A percentile compares a stretch with the other conserved stretches of the same genome.
These are phyloP conservation scores for Platanus orientalis DNA, from an alignment of 164 flowering plant genomes.

Conservation along the genomic window DNA sequence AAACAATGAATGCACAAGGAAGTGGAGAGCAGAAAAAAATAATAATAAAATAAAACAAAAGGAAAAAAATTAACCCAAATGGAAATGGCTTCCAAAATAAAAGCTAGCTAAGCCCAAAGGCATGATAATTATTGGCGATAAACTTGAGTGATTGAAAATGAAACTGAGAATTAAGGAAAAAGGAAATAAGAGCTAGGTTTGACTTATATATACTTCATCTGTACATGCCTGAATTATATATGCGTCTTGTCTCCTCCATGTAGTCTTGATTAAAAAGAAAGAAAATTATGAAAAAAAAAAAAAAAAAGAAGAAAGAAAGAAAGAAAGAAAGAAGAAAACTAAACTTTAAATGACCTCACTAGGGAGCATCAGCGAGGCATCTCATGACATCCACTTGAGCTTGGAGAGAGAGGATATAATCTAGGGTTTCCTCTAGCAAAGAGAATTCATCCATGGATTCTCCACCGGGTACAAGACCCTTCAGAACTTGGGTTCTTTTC, in stretches of 20 bases:
- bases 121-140: too few species aligned
- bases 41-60: too few species aligned
- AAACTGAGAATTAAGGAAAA: background rate
- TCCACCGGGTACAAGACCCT: slow-evolving; percentile 67
- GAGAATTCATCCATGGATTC: slow-evolving; percentile 45
- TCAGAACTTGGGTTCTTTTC: slow-evolving; percentile 52
- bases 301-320: background rate
- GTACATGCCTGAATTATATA: slow-evolving; percentile 24
- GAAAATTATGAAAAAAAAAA: background rate
- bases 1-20: background rate
- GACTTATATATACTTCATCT: slow-evolving; percentile 18
- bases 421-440: slow-evolving; percentile 65
- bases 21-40: background rate
- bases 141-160: background rate
- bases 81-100: background rate
- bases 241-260: background rate
- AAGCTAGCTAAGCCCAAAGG: background rate
- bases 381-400: slow-evolving; percentile 83
- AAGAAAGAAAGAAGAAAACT: background rate
- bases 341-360: slow-evolving; percentile 16
- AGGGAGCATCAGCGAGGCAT: slow-evolving; percentile 35
- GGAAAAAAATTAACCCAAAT: too few species aligned
- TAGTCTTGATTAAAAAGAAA: background rate
- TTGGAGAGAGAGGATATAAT: slow-evolving; percentile 55
- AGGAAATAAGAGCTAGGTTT: background rate